A percentile compares a stretch with the other conserved stretches of the same genome.
Conservation (phyloP, 768 basidiomycete genomes). For the Trametes elegans region DNA sequence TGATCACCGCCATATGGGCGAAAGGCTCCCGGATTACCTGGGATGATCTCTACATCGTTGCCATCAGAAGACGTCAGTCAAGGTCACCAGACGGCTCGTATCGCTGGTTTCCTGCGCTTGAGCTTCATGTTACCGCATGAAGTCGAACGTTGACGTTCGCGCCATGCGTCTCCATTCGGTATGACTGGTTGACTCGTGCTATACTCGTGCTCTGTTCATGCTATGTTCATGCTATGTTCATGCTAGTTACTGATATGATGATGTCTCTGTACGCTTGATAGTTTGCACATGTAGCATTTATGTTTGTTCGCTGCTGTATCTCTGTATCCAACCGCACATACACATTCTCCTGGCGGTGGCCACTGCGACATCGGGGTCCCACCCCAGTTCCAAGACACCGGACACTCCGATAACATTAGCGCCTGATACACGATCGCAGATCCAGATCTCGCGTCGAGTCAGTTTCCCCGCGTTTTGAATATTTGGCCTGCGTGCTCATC, state of each 20-base stretch:
- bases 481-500: conserved; percentile 14
- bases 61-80: neutral
- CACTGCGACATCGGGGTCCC: too few species aligned
- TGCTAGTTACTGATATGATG: too few species aligned
- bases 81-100: neutral
- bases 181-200: too few species aligned
- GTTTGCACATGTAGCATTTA: too few species aligned
- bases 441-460: neutral
- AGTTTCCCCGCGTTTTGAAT: conserved; percentile 1
- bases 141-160: too few species aligned
- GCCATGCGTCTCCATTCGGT: too few species aligned
- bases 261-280: too few species aligned
- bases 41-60: neutral
- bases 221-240: too few species aligned
- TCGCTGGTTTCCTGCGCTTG: neutral
- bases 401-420: neutral
- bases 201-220: too few species aligned
- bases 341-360: too few species aligned
- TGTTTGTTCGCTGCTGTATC: too few species aligned
- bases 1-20: neutral
- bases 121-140: neutral
- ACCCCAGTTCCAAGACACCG: neutral
- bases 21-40: neutral
- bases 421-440: neutral
- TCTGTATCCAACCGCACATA: too few species aligned